Evolutionary conservation across 2,329 filamentous ascomycete genomes (phyloP).

Genomic region (Ramichloridium luteum): DNA sequence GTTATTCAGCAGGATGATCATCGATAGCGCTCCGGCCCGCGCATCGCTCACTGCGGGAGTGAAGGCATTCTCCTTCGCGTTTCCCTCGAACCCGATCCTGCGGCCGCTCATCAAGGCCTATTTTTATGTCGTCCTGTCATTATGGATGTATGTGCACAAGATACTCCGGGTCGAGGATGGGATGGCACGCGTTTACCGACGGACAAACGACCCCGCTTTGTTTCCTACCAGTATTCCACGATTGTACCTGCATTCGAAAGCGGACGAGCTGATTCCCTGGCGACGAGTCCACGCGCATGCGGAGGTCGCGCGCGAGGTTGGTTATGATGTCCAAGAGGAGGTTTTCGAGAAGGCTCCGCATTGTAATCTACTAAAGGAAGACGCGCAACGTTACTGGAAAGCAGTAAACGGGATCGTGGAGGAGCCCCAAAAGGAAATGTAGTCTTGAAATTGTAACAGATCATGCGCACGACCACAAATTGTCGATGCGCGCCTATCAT

Average conservation of each 20-base stretch:
- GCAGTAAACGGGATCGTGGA: slow-evolving; percentile 17
- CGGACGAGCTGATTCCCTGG: slow-evolving; percentile 44
- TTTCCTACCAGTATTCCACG: slow-evolving; percentile 24
- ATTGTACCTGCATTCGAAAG: slow-evolving; percentile 48
- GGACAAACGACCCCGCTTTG: slow-evolving; percentile 7
- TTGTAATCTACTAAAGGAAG: slow-evolving; percentile 48
- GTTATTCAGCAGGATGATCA: slow-evolving; percentile 14
- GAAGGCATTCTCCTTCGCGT: slow-evolving; percentile 10
- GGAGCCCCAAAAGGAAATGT: slow-evolving; percentile 23
- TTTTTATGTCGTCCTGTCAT: slow-evolving; percentile 2
- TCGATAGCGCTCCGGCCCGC: slow-evolving; percentile 21
- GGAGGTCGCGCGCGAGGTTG: slow-evolving; percentile 34
- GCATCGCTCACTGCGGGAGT: slow-evolving; percentile 8
- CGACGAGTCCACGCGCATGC: slow-evolving; percentile 46
- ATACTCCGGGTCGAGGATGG: slow-evolving; percentile 6
- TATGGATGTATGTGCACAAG: too few species aligned
- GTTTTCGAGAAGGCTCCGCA: slow-evolving; percentile 48
- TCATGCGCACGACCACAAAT: too few species aligned
- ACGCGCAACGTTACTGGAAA: slow-evolving; percentile 47
- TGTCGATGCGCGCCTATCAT: too few species aligned
- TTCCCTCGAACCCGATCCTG: slow-evolving; percentile 10
- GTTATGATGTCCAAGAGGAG: slow-evolving; percentile 39
- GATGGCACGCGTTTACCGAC: slow-evolving; percentile 6
- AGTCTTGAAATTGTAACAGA: too few species aligned
- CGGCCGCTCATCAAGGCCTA: slow-evolving; percentile 1